A percentile compares a stretch with the other conserved stretches of the same genome.
Evolutionary conservation across 805 yeast species (phyloP).

Genomic region (Wickerhamomyces rabaulensis): DNA sequence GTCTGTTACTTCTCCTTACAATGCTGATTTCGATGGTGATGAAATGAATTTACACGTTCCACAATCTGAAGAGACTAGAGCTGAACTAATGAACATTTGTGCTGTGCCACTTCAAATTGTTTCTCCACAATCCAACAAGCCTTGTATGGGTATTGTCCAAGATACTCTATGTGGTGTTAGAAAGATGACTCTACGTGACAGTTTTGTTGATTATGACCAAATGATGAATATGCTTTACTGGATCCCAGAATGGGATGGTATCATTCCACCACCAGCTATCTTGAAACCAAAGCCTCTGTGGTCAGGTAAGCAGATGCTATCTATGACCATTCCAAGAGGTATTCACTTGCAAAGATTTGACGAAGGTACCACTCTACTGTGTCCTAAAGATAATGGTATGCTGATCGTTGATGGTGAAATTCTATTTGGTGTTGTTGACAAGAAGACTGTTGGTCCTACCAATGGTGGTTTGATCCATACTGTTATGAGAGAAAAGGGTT

Average conservation of each 20-base stretch:
- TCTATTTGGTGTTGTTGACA: conserved; percentile 96
- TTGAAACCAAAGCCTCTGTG: conserved; percentile 93
- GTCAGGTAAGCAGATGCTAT: conserved; percentile 94
- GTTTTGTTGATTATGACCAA: conserved; percentile 83
- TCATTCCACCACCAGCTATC: conserved; percentile 92
- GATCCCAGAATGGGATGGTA: conserved; percentile 99
- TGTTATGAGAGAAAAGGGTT: conserved; percentile 96
- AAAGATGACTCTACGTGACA: conserved; percentile 90
- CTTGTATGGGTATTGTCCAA: conserved; percentile 99
- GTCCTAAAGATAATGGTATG: conserved; percentile 96
- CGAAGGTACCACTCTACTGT: conserved; percentile 73
- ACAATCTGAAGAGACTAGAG: conserved; percentile 95
- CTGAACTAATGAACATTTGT: conserved; percentile 90
- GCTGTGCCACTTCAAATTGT: conserved; percentile 98
- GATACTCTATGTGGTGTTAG: conserved; percentile 97
- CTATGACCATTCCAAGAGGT: conserved; percentile 93
- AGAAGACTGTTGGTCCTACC: conserved; percentile 97
- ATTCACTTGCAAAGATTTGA: conserved; percentile 92
- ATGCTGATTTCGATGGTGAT: conserved; percentile 99
- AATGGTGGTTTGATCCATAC: conserved; percentile 98
- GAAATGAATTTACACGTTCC: conserved; percentile 99
- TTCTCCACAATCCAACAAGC: conserved; percentile 97
- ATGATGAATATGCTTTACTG: conserved; percentile 95
- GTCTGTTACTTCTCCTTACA: conserved; percentile 98
- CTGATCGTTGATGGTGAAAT: conserved; percentile 92